Base-by-base conservation (phyloP, 1,284 basidiomycete genomes). In the Vanrija pseudolonga region DNA sequence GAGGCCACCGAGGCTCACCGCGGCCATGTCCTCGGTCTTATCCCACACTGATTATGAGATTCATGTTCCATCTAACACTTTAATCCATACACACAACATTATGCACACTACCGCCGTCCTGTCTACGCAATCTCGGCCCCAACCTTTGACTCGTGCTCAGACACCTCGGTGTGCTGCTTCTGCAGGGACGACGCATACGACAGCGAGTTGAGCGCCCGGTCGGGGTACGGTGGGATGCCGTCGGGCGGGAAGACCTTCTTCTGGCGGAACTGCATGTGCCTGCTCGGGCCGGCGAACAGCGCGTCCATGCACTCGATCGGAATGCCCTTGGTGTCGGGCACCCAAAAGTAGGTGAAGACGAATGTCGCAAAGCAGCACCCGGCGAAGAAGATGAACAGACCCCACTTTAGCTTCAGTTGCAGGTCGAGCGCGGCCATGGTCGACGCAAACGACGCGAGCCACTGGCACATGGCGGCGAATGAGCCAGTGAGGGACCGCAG, bases 261-360 rank as follows among this genome's bases (percentile, higher is more conserved):
- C 55, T 66, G 65, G 39, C 59, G 42, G 58, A 57, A 68, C 32
- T 64, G 63, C 4, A 46, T 32, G 51, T 64, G 52, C 26, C 55
- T 36, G 4, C 47, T 42, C 1, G 60, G 61, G 5, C 66, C 66
- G 19, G 40, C 41, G 48, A 68, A 68, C 6, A 68, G 59, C 14
- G 18, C 15, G 15, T 57, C 66, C 65, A 68, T 68, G 19, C 49
- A 48, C 47, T 67, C 64, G 51, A 70, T 64, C 3, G 67, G 65
- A 19, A 67, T 59, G 22, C 60, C 68, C 42, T 66, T 69, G 22
- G 70, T 70, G 40, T 71, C 68, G 2, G 68, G 70, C 17, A 69
- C 60, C 55, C 61, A 63, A 50, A 72, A 63, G 57, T 64, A 67
- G 19, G 66, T 66, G 60, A 64, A 69, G 28, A 64, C 20, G 42